Conservation (phyloP, 2,329 filamentous ascomycete species). For the Cladophialophora exuberans region DNA sequence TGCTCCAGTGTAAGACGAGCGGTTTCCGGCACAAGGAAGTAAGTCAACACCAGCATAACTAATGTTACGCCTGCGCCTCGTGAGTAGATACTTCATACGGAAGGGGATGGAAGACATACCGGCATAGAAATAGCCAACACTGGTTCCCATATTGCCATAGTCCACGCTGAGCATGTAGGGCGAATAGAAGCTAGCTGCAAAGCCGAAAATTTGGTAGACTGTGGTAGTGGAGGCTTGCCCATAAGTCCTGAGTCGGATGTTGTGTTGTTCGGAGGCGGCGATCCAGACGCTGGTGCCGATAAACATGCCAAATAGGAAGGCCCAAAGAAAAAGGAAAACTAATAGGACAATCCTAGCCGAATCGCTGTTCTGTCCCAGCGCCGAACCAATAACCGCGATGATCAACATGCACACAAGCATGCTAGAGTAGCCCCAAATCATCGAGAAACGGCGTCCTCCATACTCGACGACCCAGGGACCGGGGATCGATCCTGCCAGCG, state of each 20-base stretch:
- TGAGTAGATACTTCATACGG: no score
- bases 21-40: conserved; percentile 35
- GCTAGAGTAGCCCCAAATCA: conserved; percentile 31
- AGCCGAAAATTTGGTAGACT: conserved; percentile 34
- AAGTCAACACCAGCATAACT: conserved; percentile 7
- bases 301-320: conserved; percentile 35
- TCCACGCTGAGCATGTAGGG: conserved; percentile 35
- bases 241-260: conserved; percentile 35
- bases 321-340: conserved; percentile 36
- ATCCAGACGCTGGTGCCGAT: conserved; percentile 33
- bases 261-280: conserved; percentile 37
- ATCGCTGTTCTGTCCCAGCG: conserved; percentile 23
- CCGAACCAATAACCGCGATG: conserved; percentile 31
- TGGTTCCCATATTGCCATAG: conserved; percentile 37
- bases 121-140: conserved; percentile 39
- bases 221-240: conserved; percentile 35
- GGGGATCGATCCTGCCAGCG: not conserved
- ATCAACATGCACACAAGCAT: conserved; percentile 36
- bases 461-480: conserved; percentile 29
- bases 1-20: conserved; percentile 36
- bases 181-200: conserved; percentile 34
- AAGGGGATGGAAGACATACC: no score
- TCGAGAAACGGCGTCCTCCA: conserved; percentile 32
- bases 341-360: conserved; percentile 33
- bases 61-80: conserved; percentile 18